Evolutionary conservation across 2,329 filamentous ascomycete genomes (phyloP).

Genomic region (Aciculosporium take): DNA sequence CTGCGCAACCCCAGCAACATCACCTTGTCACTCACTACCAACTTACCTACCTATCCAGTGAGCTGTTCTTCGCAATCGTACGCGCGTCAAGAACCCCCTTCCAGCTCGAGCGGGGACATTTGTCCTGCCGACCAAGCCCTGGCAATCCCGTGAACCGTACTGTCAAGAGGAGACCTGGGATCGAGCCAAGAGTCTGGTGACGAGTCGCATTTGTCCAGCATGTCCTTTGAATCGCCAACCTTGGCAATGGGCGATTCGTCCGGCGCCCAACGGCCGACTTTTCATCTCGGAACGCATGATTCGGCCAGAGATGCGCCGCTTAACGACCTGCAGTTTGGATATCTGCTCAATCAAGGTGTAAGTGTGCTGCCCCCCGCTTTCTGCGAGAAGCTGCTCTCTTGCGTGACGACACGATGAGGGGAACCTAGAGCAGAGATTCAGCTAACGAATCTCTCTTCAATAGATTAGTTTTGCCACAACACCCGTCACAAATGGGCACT

Average conservation of each 20-base stretch:
- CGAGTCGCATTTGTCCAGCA: constrained; percentile 2
- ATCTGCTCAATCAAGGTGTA: constrained; percentile 56
- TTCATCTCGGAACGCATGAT: constrained; percentile 65
- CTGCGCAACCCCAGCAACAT: neutral
- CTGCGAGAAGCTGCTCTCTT: neutral
- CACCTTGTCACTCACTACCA: neutral
- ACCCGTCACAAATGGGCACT: constrained; percentile 61
- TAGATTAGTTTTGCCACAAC: constrained; percentile 70
- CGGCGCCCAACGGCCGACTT: constrained; percentile 26
- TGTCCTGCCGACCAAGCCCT: neutral
- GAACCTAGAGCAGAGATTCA: neutral
- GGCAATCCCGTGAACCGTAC: neutral
- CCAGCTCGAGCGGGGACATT: neutral
- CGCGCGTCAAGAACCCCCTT: neutral
- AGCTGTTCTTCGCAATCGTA: neutral
- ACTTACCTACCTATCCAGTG: no score
- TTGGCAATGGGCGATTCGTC: constrained; percentile 14
- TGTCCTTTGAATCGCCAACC: constrained; percentile 12
- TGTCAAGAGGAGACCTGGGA: neutral
- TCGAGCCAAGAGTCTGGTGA: neutral
- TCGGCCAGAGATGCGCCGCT: constrained; percentile 46
- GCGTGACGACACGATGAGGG: neutral
- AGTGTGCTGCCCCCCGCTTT: constrained; percentile 19
- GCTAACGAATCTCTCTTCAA: neutral
- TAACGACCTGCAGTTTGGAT: constrained; percentile 47